phyloP scores from a whole-genome alignment of 495 filamentous ascomycete genomes.

The Hypoxylon intermedium region DNA sequence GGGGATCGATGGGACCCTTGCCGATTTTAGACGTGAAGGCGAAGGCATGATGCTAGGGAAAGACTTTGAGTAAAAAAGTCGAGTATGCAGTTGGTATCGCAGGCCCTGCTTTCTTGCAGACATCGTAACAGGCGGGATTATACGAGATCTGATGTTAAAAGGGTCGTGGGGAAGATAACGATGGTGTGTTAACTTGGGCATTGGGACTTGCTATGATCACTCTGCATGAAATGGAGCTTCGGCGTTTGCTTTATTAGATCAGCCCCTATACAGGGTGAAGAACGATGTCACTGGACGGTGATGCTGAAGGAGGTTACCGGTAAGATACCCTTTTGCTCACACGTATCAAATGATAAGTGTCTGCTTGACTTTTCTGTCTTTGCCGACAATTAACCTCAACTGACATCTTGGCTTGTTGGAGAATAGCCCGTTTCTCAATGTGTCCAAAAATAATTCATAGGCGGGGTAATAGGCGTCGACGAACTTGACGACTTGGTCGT shows the following conservation, averaged over 20 bases:
- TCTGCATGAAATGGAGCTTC: constrained; percentile 13
- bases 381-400: constrained; percentile 73
- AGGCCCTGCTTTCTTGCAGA: not conserved
- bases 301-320: constrained; percentile 20
- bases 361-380: constrained; percentile 67
- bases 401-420: constrained; percentile 61
- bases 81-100: constrained; percentile 7
- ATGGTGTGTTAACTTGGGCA: constrained; percentile 8
- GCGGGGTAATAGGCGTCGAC: constrained; percentile 66
- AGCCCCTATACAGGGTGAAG: constrained; percentile 2
- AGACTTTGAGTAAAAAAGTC: constrained; percentile 45
- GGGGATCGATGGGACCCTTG: constrained; percentile 59
- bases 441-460: constrained; percentile 76
- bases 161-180: not conserved
- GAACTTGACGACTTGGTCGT: constrained; percentile 58
- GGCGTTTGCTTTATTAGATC: constrained; percentile 13
- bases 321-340: constrained; percentile 37
- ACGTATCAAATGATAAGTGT: constrained; percentile 58
- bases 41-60: constrained; percentile 63
- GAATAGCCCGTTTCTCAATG: constrained; percentile 70
- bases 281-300: constrained; percentile 5
- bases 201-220: constrained; percentile 23
- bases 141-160: constrained; percentile 13
- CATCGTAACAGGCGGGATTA: not conserved
- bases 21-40: constrained; percentile 62